These are phyloP conservation scores for Megacollybia platyphylla DNA, from an alignment of 1,284 basidiomycete species.

Conservation along the genomic window DNA sequence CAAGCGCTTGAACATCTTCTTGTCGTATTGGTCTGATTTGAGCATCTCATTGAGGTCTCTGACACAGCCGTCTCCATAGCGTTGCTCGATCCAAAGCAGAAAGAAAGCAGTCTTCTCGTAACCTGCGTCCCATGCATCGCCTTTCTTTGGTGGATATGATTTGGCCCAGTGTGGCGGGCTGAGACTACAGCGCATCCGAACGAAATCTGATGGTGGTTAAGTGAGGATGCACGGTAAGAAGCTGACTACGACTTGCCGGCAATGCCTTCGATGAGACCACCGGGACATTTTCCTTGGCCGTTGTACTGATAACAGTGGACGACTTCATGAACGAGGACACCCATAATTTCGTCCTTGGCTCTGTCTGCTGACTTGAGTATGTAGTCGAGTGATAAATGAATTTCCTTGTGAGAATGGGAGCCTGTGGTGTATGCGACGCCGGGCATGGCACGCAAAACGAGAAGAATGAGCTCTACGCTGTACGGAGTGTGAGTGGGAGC, in stretches of 20 bases:
- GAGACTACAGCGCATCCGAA: not conserved
- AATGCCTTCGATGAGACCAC: constrained; percentile 60
- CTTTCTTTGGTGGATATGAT: constrained; percentile 12
- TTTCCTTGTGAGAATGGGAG: constrained; percentile 45
- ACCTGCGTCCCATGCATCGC: constrained; percentile 56
- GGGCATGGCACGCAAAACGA: constrained; percentile 49
- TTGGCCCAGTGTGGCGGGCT: constrained; percentile 3
- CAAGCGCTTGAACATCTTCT: constrained; percentile 24
- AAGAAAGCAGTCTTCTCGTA: constrained; percentile 63
- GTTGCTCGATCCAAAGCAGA: constrained; percentile 54
- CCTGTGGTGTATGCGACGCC: constrained; percentile 58
- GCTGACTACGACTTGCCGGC: constrained; percentile 34
- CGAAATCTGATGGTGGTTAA: constrained; percentile 3
- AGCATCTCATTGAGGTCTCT: constrained; percentile 42
- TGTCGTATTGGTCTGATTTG: constrained; percentile 34
- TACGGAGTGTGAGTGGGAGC: constrained; percentile 6
- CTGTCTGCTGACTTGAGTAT: constrained; percentile 30
- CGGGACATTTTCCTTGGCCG: constrained; percentile 38
- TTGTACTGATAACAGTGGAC: constrained; percentile 68
- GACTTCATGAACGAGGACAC: constrained; percentile 55
- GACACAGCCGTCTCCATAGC: constrained; percentile 39
- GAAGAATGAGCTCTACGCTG: constrained; percentile 40
- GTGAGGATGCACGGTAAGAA: not conserved
- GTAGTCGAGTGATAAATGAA: constrained; percentile 56
- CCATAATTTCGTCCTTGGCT: constrained; percentile 45